Evolutionary conservation across 179 eudicot genomes (phyloP), one percentile per base, ranked within the genome.

Genomic region (Silene noctiflora): DNA sequence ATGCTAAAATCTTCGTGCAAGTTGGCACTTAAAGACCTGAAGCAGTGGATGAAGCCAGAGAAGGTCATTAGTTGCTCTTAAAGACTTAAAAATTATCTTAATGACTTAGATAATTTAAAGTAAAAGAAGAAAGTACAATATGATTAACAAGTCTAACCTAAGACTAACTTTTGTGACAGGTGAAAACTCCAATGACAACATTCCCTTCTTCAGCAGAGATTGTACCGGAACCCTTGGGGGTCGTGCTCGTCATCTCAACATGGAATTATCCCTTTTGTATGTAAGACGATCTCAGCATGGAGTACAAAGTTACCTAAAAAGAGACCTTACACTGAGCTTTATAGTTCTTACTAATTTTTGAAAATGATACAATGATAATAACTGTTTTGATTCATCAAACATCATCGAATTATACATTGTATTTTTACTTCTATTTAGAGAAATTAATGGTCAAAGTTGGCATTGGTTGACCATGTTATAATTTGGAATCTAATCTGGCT

Each of bases 211-310:
- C 87, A 72, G 89, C 89, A 33, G 84, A 82, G 65, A 76, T 86
- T 31, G 86, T 86, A 61, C 75, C 89, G 4, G 89, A 86, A 64
- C 89, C 89, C 29, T 60, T 86, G 5, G 89, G 89, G 55, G 58
- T 82, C 60, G 89, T 86, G 71, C 85, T 86, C 51, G 82, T 86
- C 69, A 86, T 86, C 75, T 84, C 87, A 61, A 31, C 89, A 65
- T 86, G 89, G 89, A 86, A 86, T 72, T 86, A 80, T 67, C 89
- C 89, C 58, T 82, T 86, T 55, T 78, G 89, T 86, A 84, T 31
- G 89, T 77, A 74, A 77, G 42, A 74, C 73, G n/a, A 71, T 48
- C 9, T 53, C 27, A 31, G 64, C 3, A 20, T 5, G 31, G 13
- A 4, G 21, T 72, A n/a, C 42, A 19, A 27, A 25, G 60, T 48